Evolutionary conservation across 176 grass and related monocot genomes (phyloP), one percentile per base, ranked within the genome.

Genomic region (Bromus sterilis): DNA sequence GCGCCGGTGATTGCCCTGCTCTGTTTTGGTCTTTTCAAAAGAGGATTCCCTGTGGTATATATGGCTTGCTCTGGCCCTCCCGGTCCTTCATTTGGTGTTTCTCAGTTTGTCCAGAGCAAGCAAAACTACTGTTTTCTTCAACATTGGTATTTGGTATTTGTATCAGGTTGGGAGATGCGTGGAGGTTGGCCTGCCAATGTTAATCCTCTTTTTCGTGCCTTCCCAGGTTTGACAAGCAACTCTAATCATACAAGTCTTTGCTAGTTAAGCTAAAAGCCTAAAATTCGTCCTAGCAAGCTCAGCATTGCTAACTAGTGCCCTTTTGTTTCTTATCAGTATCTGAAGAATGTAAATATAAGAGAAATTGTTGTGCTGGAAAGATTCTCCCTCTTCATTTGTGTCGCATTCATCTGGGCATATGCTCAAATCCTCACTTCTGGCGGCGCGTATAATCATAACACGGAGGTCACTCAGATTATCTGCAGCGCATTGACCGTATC

Each of bases 1-100:
- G 89, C 90, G 56, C 89, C 94, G 15, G 94, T 97, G 49, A 72
- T 97, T 61, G 78, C 94, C 56, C 82, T 97, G 81, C 91, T 97
- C 12, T 91, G 94, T 58, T 97, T 97, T 55, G 94, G 94, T 35
- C 91, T 97, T 20, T 97, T 56, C n/a, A n/a, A n/a, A n/a, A n/a
- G n/a, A n/a, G n/a, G n/a, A n/a, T n/a, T n/a, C n/a, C n/a, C n/a
- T n/a, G 94, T 94, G 94, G 94, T 97, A 97, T 60, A 11, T n/a
- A n/a, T n/a, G n/a, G 25, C 78, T 77, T 53, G 49, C 71, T 71
- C 64, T 81, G 37, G n/a, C n/a, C n/a, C 36, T 28, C 66, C 40
- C 1, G 18, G 7, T 37, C 9, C 33, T 69, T 59, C 40, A 53
- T 71, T 63, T 71, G 40, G 14, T 60, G 69, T 24, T 36, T 67